phyloP scores from a whole-genome alignment of 2,329 filamentous ascomycete genomes.

The Decorospora gaudefroyi region DNA sequence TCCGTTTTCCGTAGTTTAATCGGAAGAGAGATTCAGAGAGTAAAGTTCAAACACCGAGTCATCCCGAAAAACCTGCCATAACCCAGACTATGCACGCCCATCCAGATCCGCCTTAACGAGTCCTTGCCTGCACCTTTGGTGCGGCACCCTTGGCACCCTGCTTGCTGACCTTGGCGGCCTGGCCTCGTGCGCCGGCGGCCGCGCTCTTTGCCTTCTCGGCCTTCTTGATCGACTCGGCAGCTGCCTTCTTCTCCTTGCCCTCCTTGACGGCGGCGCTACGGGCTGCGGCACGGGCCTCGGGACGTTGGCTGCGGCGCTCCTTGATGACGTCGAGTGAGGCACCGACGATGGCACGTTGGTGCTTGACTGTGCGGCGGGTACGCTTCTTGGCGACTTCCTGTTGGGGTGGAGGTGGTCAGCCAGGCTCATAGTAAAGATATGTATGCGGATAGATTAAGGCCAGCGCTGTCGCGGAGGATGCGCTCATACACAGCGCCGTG shows the following conservation, averaged over 20 bases:
- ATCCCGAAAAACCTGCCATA: slow-evolving; percentile 36
- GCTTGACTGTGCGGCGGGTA: slow-evolving; percentile 95
- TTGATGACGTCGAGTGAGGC: slow-evolving; percentile 99
- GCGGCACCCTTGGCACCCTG: slow-evolving; percentile 92
- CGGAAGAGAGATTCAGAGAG: slow-evolving; percentile 30
- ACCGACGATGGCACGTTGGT: slow-evolving; percentile 98
- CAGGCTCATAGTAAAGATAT: slow-evolving; percentile 1
- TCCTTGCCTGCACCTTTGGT: slow-evolving; percentile 81
- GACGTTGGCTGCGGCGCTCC: slow-evolving; percentile 93
- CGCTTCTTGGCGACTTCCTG: slow-evolving; percentile 99
- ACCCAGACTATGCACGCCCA: slow-evolving; percentile 32
- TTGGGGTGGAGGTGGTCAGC: slow-evolving; percentile 41
- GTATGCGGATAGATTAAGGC: not conserved
- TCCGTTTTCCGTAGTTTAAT: slow-evolving; percentile 32
- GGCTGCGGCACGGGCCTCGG: slow-evolving; percentile 91
- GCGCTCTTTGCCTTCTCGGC: slow-evolving; percentile 97
- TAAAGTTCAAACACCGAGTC: slow-evolving; percentile 40
- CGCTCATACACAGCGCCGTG: not conserved
- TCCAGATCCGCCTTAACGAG: slow-evolving; percentile 66
- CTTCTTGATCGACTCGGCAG: slow-evolving; percentile 90
- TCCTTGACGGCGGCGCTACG: slow-evolving; percentile 91
- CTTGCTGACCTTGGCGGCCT: slow-evolving; percentile 87
- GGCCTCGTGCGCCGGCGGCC: slow-evolving; percentile 72
- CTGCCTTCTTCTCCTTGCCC: slow-evolving; percentile 97
- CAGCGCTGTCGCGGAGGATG: slow-evolving; percentile 1